Percentiles rank a stretch among this genome's conserved stretches.
Evolutionary conservation across 257 asterid species (phyloP).

Genomic region (Verbena officinalis): DNA sequence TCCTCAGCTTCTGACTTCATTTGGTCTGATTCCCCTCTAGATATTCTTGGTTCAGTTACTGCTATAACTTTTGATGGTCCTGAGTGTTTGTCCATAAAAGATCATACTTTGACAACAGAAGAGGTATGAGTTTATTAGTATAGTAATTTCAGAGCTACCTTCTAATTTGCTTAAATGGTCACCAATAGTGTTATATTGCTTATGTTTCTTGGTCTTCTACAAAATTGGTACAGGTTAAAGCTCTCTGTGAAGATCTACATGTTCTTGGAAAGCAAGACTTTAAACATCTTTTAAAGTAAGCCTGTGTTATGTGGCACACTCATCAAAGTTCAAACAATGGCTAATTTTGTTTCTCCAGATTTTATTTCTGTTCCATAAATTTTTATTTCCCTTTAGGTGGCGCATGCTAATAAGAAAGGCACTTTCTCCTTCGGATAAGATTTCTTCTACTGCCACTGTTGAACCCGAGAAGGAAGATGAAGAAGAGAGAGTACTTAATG

Average conservation of each 20-base stretch:
- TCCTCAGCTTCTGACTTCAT: conserved; percentile 78
- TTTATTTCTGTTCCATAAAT: conserved; percentile 10
- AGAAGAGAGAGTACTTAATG: conserved; percentile 71
- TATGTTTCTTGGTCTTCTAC: conserved; percentile 8
- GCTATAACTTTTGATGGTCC: conserved; percentile 71
- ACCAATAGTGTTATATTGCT: not conserved
- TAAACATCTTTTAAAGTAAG: conserved; percentile 84
- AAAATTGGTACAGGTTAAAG: conserved; percentile 59
- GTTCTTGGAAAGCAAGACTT: conserved; percentile 93
- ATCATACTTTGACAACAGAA: conserved; percentile 73
- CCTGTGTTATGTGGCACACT: not conserved
- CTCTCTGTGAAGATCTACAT: conserved; percentile 83
- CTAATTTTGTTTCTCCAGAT: not conserved
- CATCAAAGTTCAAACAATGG: not conserved
- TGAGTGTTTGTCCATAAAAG: conserved; percentile 62
- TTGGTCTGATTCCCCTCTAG: conserved; percentile 72
- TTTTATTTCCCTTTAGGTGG: conserved; percentile 58
- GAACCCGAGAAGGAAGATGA: conserved; percentile 62
- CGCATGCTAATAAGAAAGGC: conserved; percentile 80
- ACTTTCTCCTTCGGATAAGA: conserved; percentile 68
- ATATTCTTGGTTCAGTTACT: conserved; percentile 79
- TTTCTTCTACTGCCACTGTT: conserved; percentile 32
- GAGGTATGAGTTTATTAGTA: conserved; percentile 55
- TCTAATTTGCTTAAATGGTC: not conserved
- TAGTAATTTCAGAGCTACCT: not conserved